Base-by-base conservation (phyloP, 495 filamentous ascomycete species). In the Aspergillus baeticus region DNA sequence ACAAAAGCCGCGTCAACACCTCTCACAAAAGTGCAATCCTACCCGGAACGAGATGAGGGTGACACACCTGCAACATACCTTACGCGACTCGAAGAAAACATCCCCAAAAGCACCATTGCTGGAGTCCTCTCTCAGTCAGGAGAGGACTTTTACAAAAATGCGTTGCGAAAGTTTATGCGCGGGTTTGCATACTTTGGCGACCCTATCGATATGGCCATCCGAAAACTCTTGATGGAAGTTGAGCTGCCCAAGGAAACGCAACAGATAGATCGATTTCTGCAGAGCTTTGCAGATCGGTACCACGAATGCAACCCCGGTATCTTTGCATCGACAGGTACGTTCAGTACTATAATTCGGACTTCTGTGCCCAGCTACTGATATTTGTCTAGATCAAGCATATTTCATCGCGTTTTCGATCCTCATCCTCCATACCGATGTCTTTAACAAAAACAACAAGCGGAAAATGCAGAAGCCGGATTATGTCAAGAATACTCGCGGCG, bases 371-470 rank as follows among this genome's bases (percentile, higher is more conserved):
- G 59, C 66, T 38, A 69, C 34, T 21, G 20, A 45, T 53, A 49
- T 60, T 53, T 43, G 49, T 51, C 33, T 60, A 81, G 94, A 98
- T 61, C 90, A 97, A 73, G 92, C 94, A 37, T 96, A 98, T 70
- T 96, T 97, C 65, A 92, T 98, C 61, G 90, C 94, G 14, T 99
- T 98, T 64, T 98, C 95, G 2, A 86, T 98, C 38, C 76, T 99
- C 37, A 96, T 99, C 59, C 77, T 99, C 15, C 94, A 99, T 63
- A 97, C 94, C 0, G 94, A 99, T 67, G 90, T 95, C 10, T 97
- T 97, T 83, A 99, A 99, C 78, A 96, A 93, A 69, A 98, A 97
- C 77, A 98, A 98, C 70, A 98, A 96, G 73, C 84, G 92, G 63
- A 99, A 98, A 71, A 99, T 99, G 94, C 92, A 96, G 67, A 95